Base-by-base conservation (phyloP, 1,284 basidiomycete genomes). In the Austropuccinia psidii region DNA sequence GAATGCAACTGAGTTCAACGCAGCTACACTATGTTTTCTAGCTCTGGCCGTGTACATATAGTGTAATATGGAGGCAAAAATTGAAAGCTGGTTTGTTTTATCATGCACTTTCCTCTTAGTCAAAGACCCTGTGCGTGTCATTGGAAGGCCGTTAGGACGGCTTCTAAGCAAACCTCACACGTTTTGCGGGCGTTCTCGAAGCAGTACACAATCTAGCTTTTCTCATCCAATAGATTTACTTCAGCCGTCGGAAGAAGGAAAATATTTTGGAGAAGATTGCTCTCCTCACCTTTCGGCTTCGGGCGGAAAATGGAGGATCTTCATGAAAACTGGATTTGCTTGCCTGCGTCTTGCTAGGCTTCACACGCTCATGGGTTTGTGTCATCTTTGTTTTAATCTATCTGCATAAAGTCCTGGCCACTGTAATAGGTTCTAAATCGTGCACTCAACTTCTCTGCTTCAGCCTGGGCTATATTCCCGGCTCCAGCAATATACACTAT, bases 391-490 rank as follows among this genome's bases (percentile, higher is more conserved):
- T 52, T 21, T 19, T 17, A 8, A 39, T 9, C 29, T 29, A n/a
- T 19, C 37, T 24, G 4, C 24, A 54, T 7, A 41, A n/a, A 35
- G 21, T 15, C 27, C 15, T 33, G 2, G 24, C 45, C 24, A n/a
- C n/a, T n/a, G n/a, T n/a, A n/a, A 39, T 19, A 13, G 45, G 43
- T 37, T 24, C 19, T 17, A 57, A 8, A 57, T 54, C n/a, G 8
- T 17, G 9, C 27, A 11, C 4, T 21, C 37, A 15, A 31, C 11
- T 47, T 21, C 21, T 33, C 24, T 39, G 13, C 21, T 21, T 37
- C 31, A 70, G 67, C 67, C 27, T 70, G 67, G 67, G 67, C 67
- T 33, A 60, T 70, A 31, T 70, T 70, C 27, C 67, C 67, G 24
- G 67, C 67, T 17, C 67, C 67, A n/a, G 67, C 67, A 7, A 58